Evolutionary conservation across 2,329 filamentous ascomycete genomes (phyloP).

Genomic region (Aspergillus japonicus): DNA sequence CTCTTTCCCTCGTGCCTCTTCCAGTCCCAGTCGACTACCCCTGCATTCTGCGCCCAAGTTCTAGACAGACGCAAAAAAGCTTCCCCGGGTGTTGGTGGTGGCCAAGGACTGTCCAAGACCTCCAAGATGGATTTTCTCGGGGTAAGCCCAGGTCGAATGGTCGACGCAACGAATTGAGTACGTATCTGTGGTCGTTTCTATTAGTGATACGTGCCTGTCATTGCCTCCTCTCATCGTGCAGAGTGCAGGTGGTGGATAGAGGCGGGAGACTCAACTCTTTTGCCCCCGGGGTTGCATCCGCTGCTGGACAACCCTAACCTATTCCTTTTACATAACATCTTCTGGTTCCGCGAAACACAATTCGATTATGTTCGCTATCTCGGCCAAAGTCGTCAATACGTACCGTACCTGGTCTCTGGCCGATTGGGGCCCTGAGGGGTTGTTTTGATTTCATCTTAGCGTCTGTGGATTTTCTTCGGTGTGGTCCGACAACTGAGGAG

Average conservation of each 20-base stretch:
- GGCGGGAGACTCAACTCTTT: not conserved
- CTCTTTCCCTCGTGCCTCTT: not conserved
- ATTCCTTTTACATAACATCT: constrained; percentile 29
- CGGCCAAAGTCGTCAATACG: constrained; percentile 11
- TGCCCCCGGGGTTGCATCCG: constrained; percentile 17
- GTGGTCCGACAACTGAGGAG: constrained; percentile 3
- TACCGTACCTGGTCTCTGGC: constrained; percentile 12
- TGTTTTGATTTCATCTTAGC: constrained; percentile 2
- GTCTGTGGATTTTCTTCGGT: not conserved
- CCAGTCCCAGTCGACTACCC: not conserved
- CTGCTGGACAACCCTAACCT: constrained; percentile 4
- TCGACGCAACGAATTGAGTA: not conserved
- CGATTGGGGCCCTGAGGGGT: not conserved
- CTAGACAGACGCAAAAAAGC: not conserved
- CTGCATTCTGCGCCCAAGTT: not conserved
- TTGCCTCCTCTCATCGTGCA: not conserved
- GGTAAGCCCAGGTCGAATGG: not conserved
- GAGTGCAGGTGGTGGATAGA: not conserved
- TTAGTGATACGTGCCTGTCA: not conserved
- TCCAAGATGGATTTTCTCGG: not conserved
- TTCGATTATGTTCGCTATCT: constrained; percentile 7
- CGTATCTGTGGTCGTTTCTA: not conserved
- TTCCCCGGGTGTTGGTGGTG: not conserved
- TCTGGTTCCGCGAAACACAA: constrained; percentile 12
- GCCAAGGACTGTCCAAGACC: not conserved